Conservation (phyloP, 2,329 filamentous ascomycete species). For the Penicillium glabrum region DNA sequence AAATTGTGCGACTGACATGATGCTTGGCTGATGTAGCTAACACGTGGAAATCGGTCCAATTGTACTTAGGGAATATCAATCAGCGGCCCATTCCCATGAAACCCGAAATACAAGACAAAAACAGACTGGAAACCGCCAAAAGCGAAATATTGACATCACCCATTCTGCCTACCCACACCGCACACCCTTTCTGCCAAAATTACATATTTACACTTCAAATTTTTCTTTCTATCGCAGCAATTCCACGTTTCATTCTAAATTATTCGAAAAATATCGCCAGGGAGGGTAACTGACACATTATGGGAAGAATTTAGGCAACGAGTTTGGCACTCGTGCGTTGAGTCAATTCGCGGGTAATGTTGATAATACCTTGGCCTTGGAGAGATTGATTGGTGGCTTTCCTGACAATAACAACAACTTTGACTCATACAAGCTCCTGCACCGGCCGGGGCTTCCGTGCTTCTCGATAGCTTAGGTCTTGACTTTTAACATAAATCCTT, state of each 20-base stretch:
- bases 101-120: neutral
- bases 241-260: too few species aligned
- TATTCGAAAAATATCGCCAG: too few species aligned
- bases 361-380: neutral
- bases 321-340: neutral
- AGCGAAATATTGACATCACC: neutral
- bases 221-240: neutral
- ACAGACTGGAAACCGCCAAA: neutral
- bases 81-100: neutral
- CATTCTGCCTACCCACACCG: neutral
- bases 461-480: too few species aligned
- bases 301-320: neutral
- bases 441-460: too few species aligned
- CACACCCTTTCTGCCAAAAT: neutral
- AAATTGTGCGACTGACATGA: constrained; percentile 28
- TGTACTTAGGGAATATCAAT: neutral
- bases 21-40: constrained; percentile 10
- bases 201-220: neutral
- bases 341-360: neutral
- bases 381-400: neutral
- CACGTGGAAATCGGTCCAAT: constrained; percentile 5
- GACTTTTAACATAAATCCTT: too few species aligned
- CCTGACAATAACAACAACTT: neutral
- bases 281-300: too few species aligned
- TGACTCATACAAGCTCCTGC: neutral